Evolutionary conservation across 331 rosid genomes (phyloP), one percentile per base, ranked within the genome.

Genomic region (Pyrus hybrid): DNA sequence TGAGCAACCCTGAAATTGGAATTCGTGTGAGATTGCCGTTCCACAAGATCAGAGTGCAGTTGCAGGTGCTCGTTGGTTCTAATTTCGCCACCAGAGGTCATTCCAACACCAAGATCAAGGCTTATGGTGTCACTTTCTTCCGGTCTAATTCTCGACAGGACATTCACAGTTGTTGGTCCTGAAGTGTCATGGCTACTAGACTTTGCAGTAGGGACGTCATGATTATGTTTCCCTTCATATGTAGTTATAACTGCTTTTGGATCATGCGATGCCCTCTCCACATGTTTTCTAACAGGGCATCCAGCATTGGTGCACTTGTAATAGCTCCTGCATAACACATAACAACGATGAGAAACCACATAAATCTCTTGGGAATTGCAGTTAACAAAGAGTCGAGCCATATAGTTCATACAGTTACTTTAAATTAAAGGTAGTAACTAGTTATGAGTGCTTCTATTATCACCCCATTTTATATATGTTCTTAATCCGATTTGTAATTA

Each of bases 221-320:
- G 99, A 72, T 95, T 95, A 82, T 92, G 99, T 45, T 95, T 92
- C 63, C 98, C 98, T 71, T 95, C 99, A 0, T 95, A 95, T 30
- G 99, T 92, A 35, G 99, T 95, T 76, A 95, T 95, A 51, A 95
- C 99, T 12, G 98, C 98, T 86, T 92, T 95, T 4, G 93, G 98
- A 82, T 95, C 97, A 80, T 95, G 98, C 6, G 99, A 92, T 78
- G 99, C 99, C 76, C 98, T 88, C 85, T 95, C 99, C 79, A 95
- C 98, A 51, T 95, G 99, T 75, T 95, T 95, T 69, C 99, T 83
- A 54, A 95, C 99, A 5, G 96, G 93, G 80, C 99, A 95, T 76
- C 99, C 96, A 3, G 86, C 87, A 76, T 92, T 92, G 77, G 99
- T 95, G 83, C 98, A 95, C 69, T 95, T 95, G 87, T 95, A 95